Evolutionary conservation across 768 basidiomycete species (phyloP).

Genomic region (Cystoderma amianthinum): DNA sequence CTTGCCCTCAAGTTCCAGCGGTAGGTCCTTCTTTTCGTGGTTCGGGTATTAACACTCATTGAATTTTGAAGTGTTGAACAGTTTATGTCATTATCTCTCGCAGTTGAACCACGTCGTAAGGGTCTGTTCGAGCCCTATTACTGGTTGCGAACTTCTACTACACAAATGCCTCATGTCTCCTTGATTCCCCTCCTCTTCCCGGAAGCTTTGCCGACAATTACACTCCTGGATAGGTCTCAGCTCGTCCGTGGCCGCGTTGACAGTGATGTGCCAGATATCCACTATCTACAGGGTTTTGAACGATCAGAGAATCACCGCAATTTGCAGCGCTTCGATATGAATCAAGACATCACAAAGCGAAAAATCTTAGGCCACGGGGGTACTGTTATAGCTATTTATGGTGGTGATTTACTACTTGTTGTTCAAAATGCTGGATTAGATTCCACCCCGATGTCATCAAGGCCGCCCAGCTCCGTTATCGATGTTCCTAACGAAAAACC

Average conservation of each 20-base stretch:
- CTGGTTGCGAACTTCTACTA: conserved; percentile 44
- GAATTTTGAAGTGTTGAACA: conserved; percentile 52
- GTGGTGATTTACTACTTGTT: conserved; percentile 67
- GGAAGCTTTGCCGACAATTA: conserved; percentile 62
- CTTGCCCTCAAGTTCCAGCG: conserved; percentile 54
- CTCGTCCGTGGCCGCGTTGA: conserved; percentile 65
- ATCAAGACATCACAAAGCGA: conserved; percentile 23
- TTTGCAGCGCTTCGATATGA: conserved; percentile 22
- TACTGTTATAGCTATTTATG: conserved; percentile 66
- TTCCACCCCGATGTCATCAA: conserved; percentile 48
- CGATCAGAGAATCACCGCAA: conserved; percentile 26
- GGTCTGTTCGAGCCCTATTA: conserved; percentile 74
- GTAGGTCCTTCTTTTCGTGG: conserved; percentile 28
- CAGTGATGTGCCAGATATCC: conserved; percentile 57
- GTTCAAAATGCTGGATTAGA: conserved; percentile 52
- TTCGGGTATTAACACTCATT: conserved; percentile 1
- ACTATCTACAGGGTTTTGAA: conserved; percentile 49
- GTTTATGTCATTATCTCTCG: conserved; percentile 71
- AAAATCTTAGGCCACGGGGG: conserved; percentile 46
- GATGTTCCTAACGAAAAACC: conserved; percentile 34
- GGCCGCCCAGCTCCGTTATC: conserved; percentile 61
- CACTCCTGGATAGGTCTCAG: conserved; percentile 60
- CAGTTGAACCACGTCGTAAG: conserved; percentile 67
- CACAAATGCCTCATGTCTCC: conserved; percentile 33
- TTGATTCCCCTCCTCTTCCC: conserved; percentile 69